Evolutionary conservation across 192 early-diverging fungal species (phyloP).

Genomic region (Backusella westeae): DNA sequence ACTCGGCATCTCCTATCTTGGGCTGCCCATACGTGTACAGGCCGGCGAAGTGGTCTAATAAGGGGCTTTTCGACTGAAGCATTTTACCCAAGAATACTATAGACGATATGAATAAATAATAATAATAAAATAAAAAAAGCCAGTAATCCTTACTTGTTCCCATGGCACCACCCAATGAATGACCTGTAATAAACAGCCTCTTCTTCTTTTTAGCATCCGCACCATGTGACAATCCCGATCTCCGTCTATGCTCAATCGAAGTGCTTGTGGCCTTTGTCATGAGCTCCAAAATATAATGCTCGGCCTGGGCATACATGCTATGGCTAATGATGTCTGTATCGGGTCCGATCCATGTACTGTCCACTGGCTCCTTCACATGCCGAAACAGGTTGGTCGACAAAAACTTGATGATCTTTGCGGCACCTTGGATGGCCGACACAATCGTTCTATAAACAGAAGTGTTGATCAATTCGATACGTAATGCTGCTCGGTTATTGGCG

Average conservation of each 20-base stretch:
- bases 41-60: conserved; percentile 50
- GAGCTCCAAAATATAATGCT: conserved; percentile 27
- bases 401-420: conserved; percentile 38
- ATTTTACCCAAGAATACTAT: conserved; percentile 53
- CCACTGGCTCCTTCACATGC: conserved; percentile 48
- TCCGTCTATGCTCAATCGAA: neutral
- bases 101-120: neutral
- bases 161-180: conserved; percentile 50
- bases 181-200: conserved; percentile 49
- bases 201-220: conserved; percentile 33
- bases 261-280: conserved; percentile 6
- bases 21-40: conserved; percentile 54
- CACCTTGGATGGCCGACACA: conserved; percentile 39
- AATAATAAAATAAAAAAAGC: neutral
- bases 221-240: conserved; percentile 9
- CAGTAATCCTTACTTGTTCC: conserved; percentile 34
- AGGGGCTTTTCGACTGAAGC: conserved; percentile 44
- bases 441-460: conserved; percentile 47
- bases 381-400: conserved; percentile 38
- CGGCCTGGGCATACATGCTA: conserved; percentile 47
- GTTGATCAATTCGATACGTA: conserved; percentile 45
- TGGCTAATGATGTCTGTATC: conserved; percentile 33
- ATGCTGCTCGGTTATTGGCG: neutral
- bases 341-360: conserved; percentile 45
- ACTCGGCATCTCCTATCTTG: conserved; percentile 48